phyloP scores from a whole-genome alignment of 192 early-diverging fungal species.

The Coemansia sp. region DNA sequence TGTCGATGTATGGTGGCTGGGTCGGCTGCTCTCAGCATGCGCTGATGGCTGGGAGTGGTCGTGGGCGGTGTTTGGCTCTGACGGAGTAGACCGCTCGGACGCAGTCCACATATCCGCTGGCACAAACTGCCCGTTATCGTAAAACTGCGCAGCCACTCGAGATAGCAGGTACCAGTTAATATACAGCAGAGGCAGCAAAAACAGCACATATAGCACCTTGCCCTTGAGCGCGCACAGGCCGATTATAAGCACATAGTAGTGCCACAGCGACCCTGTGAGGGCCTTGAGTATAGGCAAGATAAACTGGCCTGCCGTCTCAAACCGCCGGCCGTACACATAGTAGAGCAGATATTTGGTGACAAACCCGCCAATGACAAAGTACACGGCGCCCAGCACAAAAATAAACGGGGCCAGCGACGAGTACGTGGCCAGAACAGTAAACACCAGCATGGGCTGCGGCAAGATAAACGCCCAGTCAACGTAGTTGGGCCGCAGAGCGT shows the following conservation, averaged over 20 bases:
- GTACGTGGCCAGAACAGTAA: constrained; percentile 74
- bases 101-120: constrained; percentile 31
- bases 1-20: constrained; percentile 44
- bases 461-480: constrained; percentile 69
- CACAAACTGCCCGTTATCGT: constrained; percentile 40
- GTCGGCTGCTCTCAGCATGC: background rate
- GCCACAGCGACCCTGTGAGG: constrained; percentile 48
- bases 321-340: constrained; percentile 74
- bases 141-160: constrained; percentile 43
- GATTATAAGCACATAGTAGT: constrained; percentile 53
- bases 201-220: constrained; percentile 37
- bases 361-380: constrained; percentile 64
- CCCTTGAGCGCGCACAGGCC: constrained; percentile 49
- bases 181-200: constrained; percentile 49
- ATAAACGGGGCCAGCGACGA: constrained; percentile 72
- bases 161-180: constrained; percentile 44
- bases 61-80: background rate
- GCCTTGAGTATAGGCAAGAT: constrained; percentile 49
- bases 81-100: background rate
- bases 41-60: background rate
- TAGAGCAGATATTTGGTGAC: constrained; percentile 75
- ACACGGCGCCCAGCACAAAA: constrained; percentile 67
- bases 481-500: constrained; percentile 64
- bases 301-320: constrained; percentile 65
- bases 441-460: constrained; percentile 68